Evolutionary conservation across 306 rosid genomes (phyloP).

Genomic region (Cicer chorassanicum): DNA sequence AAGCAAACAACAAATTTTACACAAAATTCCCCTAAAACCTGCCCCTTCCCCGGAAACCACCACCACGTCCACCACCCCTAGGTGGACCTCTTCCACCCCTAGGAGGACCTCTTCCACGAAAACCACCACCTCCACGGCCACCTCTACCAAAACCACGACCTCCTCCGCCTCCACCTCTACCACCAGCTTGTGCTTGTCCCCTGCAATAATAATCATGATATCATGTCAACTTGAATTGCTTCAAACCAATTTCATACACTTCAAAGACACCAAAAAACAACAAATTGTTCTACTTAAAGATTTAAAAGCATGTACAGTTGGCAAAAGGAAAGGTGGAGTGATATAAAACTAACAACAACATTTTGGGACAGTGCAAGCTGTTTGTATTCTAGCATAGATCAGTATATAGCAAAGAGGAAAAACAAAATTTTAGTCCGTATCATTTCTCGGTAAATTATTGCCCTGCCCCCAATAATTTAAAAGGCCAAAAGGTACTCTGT

Average conservation of each 20-base stretch:
- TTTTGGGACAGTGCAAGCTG: neutral
- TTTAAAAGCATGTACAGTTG: neutral
- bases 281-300: constrained; percentile 9
- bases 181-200: constrained; percentile 61
- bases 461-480: neutral
- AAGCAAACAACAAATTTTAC: constrained; percentile 44
- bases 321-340: neutral
- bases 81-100: constrained; percentile 85
- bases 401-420: neutral
- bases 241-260: constrained; percentile 13
- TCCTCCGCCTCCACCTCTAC: constrained; percentile 63
- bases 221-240: constrained; percentile 20
- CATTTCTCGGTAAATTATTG: neutral
- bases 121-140: constrained; percentile 64
- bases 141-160: constrained; percentile 48
- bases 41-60: constrained; percentile 93
- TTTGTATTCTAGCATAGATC: neutral
- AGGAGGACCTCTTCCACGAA: constrained; percentile 85
- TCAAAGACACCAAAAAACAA: constrained; percentile 1
- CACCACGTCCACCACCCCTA: constrained; percentile 75
- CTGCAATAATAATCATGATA: constrained; percentile 54
- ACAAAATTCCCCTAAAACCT: constrained; percentile 55
- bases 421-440: neutral
- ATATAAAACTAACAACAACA: neutral
- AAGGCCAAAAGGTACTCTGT: constrained; percentile 3